Percentiles rank a stretch among this genome's conserved stretches.
Evolutionary conservation across 139 green algal genomes (phyloP).

Genomic region (Coccomyxa sp.): DNA sequence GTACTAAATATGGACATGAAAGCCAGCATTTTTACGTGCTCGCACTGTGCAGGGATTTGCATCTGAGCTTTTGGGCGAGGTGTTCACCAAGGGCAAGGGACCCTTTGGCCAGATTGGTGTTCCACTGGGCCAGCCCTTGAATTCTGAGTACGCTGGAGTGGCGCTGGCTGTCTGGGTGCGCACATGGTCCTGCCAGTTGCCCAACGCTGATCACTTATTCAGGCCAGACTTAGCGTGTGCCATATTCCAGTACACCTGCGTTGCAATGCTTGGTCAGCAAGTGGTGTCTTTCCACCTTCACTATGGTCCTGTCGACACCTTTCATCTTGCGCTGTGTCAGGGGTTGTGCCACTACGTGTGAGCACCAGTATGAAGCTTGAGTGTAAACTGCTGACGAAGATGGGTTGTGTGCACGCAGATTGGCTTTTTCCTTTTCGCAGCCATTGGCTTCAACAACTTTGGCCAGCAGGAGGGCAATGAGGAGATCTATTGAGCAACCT

Average conservation of each 20-base stretch:
- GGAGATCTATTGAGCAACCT: constrained; percentile 12
- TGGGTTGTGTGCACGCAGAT: too few relatives aligned
- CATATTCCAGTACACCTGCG: too few relatives aligned
- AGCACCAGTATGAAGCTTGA: too few relatives aligned
- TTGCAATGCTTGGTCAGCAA: too few relatives aligned
- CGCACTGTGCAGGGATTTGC: constrained; percentile 16
- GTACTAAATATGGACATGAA: not conserved
- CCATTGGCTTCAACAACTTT: constrained; percentile 13
- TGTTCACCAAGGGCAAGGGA: constrained; percentile 9
- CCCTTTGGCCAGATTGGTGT: constrained; percentile 21
- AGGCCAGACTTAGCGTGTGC: too few relatives aligned
- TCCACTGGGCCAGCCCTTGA: not conserved
- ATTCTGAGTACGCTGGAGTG: constrained; percentile 3
- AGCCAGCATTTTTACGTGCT: not conserved
- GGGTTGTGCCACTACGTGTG: too few relatives aligned
- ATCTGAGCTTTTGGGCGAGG: constrained; percentile 20
- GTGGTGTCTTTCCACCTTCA: too few relatives aligned
- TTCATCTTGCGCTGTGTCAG: too few relatives aligned
- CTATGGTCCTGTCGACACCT: too few relatives aligned
- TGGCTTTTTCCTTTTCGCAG: constrained; percentile 20
- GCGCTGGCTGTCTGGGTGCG: constrained; percentile 23
- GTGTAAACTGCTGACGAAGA: too few relatives aligned
- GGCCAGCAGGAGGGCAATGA: constrained; percentile 18
- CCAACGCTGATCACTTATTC: too few relatives aligned
- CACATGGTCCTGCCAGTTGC: too few relatives aligned